Percentiles rank a stretch among this genome's conserved stretches.
Conservation (phyloP, 2,329 filamentous ascomycete species). For the Leptographium flavum region DNA sequence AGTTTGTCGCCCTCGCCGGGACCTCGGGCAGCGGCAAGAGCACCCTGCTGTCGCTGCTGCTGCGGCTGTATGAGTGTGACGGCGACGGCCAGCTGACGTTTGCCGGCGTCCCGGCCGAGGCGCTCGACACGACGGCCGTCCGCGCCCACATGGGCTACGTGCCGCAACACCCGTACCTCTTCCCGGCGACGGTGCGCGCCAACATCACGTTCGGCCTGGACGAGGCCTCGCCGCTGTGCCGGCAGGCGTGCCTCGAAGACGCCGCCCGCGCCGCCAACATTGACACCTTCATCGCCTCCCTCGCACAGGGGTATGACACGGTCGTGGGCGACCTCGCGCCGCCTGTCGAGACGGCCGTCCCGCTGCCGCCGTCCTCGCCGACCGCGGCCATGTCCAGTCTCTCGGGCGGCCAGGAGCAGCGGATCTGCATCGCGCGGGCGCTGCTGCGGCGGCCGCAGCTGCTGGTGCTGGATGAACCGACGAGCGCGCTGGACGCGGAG, state of each 20-base stretch:
- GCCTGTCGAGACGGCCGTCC: not conserved
- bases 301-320: constrained; percentile 60
- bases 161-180: constrained; percentile 58
- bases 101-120: constrained; percentile 37
- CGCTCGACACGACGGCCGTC: constrained; percentile 45
- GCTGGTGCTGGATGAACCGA: constrained; percentile 77
- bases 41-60: constrained; percentile 60
- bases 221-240: constrained; percentile 34
- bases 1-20: constrained; percentile 67
- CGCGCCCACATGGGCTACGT: constrained; percentile 53
- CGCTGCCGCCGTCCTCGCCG: not conserved
- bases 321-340: constrained; percentile 59
- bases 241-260: constrained; percentile 25
- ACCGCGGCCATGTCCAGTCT: constrained; percentile 30
- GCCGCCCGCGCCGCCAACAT: constrained; percentile 50
- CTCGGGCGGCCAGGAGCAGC: constrained; percentile 72
- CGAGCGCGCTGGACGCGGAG: constrained; percentile 60
- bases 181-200: constrained; percentile 59
- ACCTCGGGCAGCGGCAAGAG: constrained; percentile 84
- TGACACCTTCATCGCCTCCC: constrained; percentile 59
- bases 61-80: constrained; percentile 47
- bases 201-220: constrained; percentile 75
- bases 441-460: constrained; percentile 57
- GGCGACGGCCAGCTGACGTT: constrained; percentile 34
- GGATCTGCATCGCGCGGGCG: constrained; percentile 68